Base-by-base conservation (phyloP, 768 basidiomycete species). In the Rickenella mellea region DNA sequence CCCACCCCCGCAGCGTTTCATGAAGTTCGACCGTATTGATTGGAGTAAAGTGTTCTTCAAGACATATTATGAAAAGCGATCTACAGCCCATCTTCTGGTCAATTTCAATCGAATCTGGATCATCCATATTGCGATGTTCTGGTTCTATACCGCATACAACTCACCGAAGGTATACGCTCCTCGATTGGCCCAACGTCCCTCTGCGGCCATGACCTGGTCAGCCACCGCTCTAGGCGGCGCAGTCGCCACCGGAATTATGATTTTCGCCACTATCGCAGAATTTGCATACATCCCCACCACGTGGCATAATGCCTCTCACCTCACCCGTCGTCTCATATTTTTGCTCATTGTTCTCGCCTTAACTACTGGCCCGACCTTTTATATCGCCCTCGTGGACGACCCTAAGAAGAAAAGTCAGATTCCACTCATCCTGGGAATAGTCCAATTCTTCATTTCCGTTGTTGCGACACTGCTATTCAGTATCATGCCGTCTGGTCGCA, bases 61-160 rank as follows among this genome's bases (percentile, higher is more conserved):
- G 70, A 99, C 96, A 5, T 99, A 94, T 65, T 89, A 78, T 51
- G 96, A 99, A 66, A 92, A 93, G 58, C 90, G 96, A 17, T 96
- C 94, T 30, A 74, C 73, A 45, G 80, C 83, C 11, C 96, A 99
- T 64, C 76, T 98, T 27, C 74, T 98, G 49, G 91, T 97, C 71
- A 97, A 99, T 66, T 99, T 99, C 69, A 99, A 99, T 64, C 90
- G 96, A 29, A 75, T 99, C 56, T 99, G 96, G 96, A 90, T 99
- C 54, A 70, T 94, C 43, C 96, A 99, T 57, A 70, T 99, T 45
- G 74, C 92, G 6, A 64, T 94, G 40, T 98, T 80, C 69, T 99
- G 88, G 78, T 97, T 90, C 66, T 98, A 90, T 66, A 98, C 94
- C 7, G 80, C 96, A n/a, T 96, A 82, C 74, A 92, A 98, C 66